A percentile compares a stretch with the other conserved stretches of the same genome.
These are phyloP conservation scores for Blastomyces silverae DNA, from an alignment of 2,329 filamentous ascomycete species.

Conservation along the genomic window DNA sequence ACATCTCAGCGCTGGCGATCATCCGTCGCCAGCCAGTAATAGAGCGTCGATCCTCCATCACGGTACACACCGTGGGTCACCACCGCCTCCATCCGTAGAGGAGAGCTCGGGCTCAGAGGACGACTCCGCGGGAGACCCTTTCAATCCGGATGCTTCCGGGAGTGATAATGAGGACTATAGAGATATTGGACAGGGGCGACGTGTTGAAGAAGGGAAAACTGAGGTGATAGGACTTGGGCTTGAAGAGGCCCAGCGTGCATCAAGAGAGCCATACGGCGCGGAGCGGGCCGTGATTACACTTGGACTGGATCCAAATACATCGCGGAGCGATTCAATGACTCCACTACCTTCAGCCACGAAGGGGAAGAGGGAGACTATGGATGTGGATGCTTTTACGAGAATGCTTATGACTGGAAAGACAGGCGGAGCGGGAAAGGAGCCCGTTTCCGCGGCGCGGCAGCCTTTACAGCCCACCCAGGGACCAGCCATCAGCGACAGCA, in stretches of 20 bases:
- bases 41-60: conserved; percentile 14
- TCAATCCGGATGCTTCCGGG: conserved; percentile 30
- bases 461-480: background rate
- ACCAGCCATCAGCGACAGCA: conserved; percentile 9
- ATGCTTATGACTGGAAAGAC: conserved; percentile 67
- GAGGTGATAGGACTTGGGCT: background rate
- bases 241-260: background rate
- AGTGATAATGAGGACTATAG: conserved; percentile 27
- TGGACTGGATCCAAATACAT: background rate
- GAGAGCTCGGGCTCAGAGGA: conserved; percentile 29
- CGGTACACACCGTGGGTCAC: conserved; percentile 16
- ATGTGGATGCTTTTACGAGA: conserved; percentile 71
- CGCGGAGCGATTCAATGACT: background rate
- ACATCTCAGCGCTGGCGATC: background rate
- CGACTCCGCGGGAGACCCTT: conserved; percentile 34
- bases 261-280: background rate
- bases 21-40: conserved; percentile 15
- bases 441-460: conserved; percentile 14
- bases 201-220: background rate
- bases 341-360: background rate
- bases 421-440: conserved; percentile 24
- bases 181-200: conserved; percentile 21
- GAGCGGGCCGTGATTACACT: background rate
- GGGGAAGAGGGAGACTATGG: conserved; percentile 47
- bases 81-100: conserved; percentile 25